phyloP scores from a whole-genome alignment of 2,329 filamentous ascomycete genomes.

The Clonostachys sp. region DNA sequence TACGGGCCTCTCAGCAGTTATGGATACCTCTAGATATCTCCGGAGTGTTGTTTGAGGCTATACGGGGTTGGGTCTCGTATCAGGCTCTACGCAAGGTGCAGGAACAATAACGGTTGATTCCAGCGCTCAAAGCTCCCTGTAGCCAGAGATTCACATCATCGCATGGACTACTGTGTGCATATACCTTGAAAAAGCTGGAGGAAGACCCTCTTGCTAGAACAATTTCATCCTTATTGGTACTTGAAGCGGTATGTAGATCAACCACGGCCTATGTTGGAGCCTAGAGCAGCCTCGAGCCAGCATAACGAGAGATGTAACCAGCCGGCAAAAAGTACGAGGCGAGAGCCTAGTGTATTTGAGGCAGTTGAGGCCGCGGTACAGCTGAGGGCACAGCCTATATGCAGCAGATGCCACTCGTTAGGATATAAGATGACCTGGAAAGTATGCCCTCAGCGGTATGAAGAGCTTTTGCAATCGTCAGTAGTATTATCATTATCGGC shows the following conservation, averaged over 20 bases:
- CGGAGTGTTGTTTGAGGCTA: constrained; percentile 4
- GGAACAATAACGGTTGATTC: constrained; percentile 6
- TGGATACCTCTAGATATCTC: constrained; percentile 6
- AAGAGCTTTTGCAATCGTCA: background rate
- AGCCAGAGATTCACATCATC: constrained; percentile 6
- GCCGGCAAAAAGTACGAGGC: background rate
- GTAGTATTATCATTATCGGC: background rate
- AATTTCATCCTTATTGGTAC: constrained; percentile 5
- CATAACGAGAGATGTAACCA: background rate
- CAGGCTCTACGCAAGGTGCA: constrained; percentile 7
- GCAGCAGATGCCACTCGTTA: constrained; percentile 5
- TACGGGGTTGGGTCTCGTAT: constrained; percentile 9
- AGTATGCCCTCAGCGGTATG: constrained; percentile 1
- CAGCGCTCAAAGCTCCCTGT: constrained; percentile 4
- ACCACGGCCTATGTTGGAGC: background rate
- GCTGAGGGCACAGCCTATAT: constrained; percentile 4
- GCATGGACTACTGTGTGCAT: constrained; percentile 7
- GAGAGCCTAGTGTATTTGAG: constrained; percentile 7
- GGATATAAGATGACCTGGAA: constrained; percentile 2
- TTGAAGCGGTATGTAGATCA: constrained; percentile 1
- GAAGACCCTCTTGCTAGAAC: constrained; percentile 1
- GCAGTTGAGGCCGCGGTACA: constrained; percentile 3
- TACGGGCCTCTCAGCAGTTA: constrained; percentile 7
- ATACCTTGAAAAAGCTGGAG: constrained; percentile 4
- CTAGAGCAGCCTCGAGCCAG: background rate